Base-by-base conservation (phyloP, 2,329 filamentous ascomycete species). In the Hypoxylon sp. region DNA sequence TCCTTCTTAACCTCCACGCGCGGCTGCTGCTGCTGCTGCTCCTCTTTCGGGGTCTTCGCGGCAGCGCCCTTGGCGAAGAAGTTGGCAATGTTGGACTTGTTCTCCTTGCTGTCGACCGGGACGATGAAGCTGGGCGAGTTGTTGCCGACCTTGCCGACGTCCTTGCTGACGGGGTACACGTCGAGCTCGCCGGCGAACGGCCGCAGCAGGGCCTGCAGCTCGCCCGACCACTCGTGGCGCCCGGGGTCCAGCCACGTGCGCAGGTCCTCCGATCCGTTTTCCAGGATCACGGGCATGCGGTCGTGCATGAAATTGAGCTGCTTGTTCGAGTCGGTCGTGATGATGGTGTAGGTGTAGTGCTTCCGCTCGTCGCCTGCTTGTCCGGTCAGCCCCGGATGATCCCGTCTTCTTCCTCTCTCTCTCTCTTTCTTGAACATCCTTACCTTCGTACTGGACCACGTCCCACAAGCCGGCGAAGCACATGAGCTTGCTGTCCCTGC, bases 381-480 rank as follows among this genome's bases (percentile, higher is more conserved):
- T 8, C 11, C 68, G 26, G 18, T 64, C 40, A 33, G 47, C 52
- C n/a, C n/a, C n/a, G n/a, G n/a, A n/a, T n/a, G n/a, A n/a, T n/a
- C n/a, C n/a, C n/a, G 38, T 21, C n/a, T n/a, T 15, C 5, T 2
- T 4, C 13, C 48, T 20, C 43, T 35, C 1, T 3, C 15, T 13
- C 54, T 23, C 42, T 38, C 11, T 10, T 11, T 15, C 6, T 33
- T 8, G 23, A 11, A 7, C 5, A 10, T 6, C 58, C 69, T 70
- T 69, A 88, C 88, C 88, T 76, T 96, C 88, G 69, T 90, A 95
- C 67, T 87, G 81, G 4, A 92, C 91, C 67, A 88, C 89, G 71
- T 98, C 94, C 92, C 92, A 99, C 3, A 99, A 75, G 0, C 94
- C 95, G 9, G 94, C 94, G 68, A 98, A 88, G 69, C 87, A 94